A percentile compares a stretch with the other conserved stretches of the same genome.
Evolutionary conservation across 1,139 yeast genomes (phyloP).

Genomic region (Candida sp.): DNA sequence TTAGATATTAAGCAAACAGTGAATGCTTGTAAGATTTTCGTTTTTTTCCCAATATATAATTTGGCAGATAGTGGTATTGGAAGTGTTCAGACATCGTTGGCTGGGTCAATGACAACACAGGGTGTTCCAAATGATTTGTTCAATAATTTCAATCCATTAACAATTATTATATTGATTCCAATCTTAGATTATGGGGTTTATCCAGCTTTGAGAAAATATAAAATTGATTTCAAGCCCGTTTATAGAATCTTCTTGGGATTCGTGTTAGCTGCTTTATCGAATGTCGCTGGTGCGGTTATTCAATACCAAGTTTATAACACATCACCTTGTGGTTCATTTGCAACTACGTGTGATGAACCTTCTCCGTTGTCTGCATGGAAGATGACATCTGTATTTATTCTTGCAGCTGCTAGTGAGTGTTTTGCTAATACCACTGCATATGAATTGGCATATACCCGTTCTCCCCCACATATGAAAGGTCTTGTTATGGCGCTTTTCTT

Average conservation of each 20-base stretch:
- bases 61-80: slow-evolving; percentile 67
- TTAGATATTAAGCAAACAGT: slow-evolving; percentile 57
- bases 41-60: slow-evolving; percentile 61
- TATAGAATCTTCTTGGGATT: slow-evolving; percentile 36
- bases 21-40: slow-evolving; percentile 57
- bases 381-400: slow-evolving; percentile 46
- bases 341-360: slow-evolving; percentile 44
- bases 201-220: slow-evolving; percentile 53
- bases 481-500: slow-evolving; percentile 66
- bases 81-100: slow-evolving; percentile 59
- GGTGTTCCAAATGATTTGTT: slow-evolving; percentile 74
- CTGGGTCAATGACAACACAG: slow-evolving; percentile 61
- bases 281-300: slow-evolving; percentile 38
- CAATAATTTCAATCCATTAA: slow-evolving; percentile 64
- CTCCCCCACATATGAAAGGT: slow-evolving; percentile 67
- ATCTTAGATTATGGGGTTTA: slow-evolving; percentile 55
- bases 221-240: slow-evolving; percentile 35
- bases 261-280: slow-evolving; percentile 31
- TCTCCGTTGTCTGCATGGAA: slow-evolving; percentile 59
- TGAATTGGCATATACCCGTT: slow-evolving; percentile 67
- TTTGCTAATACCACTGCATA: slow-evolving; percentile 66
- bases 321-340: slow-evolving; percentile 41
- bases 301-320: slow-evolving; percentile 31
- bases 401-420: slow-evolving; percentile 67
- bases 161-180: slow-evolving; percentile 64